These are phyloP conservation scores for Candida easanensis DNA, from an alignment of 805 yeast genomes.

Conservation along the genomic window DNA sequence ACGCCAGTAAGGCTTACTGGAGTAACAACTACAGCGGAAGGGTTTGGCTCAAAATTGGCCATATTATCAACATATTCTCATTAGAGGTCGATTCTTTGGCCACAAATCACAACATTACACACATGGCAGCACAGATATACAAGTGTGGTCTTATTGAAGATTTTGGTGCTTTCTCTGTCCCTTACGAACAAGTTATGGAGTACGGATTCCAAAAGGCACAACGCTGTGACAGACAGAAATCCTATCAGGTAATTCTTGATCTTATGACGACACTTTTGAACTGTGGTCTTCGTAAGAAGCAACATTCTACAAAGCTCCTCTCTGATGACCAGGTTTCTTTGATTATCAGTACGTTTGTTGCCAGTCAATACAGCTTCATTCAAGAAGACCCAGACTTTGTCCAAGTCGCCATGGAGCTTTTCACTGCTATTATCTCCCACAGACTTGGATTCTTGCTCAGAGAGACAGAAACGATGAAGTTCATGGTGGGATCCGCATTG, in stretches of 20 bases:
- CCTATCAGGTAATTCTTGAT: slow-evolving; percentile 17
- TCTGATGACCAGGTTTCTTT: slow-evolving; percentile 12
- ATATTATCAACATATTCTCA: slow-evolving; percentile 37
- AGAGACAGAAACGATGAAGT: slow-evolving; percentile 26
- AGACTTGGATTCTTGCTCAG: slow-evolving; percentile 48
- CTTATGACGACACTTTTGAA: slow-evolving; percentile 19
- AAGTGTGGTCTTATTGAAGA: slow-evolving; percentile 64
- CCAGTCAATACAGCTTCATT: slow-evolving; percentile 26
- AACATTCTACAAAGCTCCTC: slow-evolving; percentile 4
- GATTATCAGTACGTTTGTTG: slow-evolving; percentile 21
- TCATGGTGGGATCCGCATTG: slow-evolving; percentile 28
- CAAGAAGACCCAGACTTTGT: slow-evolving; percentile 57
- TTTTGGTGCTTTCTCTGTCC: slow-evolving; percentile 65
- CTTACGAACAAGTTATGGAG: slow-evolving; percentile 36
- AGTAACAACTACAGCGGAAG: slow-evolving; percentile 5
- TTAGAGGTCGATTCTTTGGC: slow-evolving; percentile 36
- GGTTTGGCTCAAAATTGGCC: slow-evolving; percentile 22
- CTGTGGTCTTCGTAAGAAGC: slow-evolving; percentile 14
- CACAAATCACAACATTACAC: slow-evolving; percentile 51
- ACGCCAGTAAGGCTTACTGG: slow-evolving; percentile 27
- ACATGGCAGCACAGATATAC: slow-evolving; percentile 60
- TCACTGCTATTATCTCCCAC: slow-evolving; percentile 46
- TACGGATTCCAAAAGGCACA: slow-evolving; percentile 29
- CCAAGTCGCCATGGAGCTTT: slow-evolving; percentile 49
- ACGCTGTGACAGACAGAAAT: slow-evolving; percentile 25